Base-by-base conservation (phyloP, 371 early-diverging fungal species). In the Rhizopus arrhizus region DNA sequence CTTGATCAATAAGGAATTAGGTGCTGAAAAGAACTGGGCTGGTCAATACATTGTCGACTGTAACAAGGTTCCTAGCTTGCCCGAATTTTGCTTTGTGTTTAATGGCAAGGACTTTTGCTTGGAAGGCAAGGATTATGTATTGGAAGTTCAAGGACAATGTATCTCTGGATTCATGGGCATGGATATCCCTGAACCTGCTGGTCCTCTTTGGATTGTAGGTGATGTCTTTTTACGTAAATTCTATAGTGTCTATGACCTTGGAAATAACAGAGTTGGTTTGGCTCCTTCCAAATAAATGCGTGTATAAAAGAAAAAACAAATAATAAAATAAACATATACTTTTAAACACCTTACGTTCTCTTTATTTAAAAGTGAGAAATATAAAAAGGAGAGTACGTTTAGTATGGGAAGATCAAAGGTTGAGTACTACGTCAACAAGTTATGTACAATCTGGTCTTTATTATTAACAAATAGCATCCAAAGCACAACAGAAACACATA, bases 91-190 rank as follows among this genome's bases (percentile, higher is more conserved):
- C 16, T 80, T 97, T 62, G 69, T 66, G n/a, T 94, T 97, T 74
- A 85, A 73, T 56, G 91, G 91, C 36, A 84, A 85, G 13, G 73
- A 83, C 38, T 92, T 89, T 48, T 76, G 77, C 48, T 48, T 76
- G 52, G 41, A 45, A 5, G 64, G 68, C 8, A 54, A 84, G 32
- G 95, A 95, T 61, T 97, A 97, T 60, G 74, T 95, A 9, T 78
- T 97, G 28, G 68, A 94, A 58, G 90, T 91, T 13, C 88, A 90
- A 70, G 80, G 83, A 42, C 85, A 86, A 66, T 98, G 98, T 66
- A 86, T 97, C 34, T 92, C 92, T 40, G 95, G 94, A 11, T 96
- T 97, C 72, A 92, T 93, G 90, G 95, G 94, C 40, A 81, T 93
- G 74, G 95, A 96, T 61, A 86, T 92, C 64, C 90, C 90, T 35